Conservation (phyloP, 306 rosid genomes). For the Vigna reflexopilosa region DNA sequence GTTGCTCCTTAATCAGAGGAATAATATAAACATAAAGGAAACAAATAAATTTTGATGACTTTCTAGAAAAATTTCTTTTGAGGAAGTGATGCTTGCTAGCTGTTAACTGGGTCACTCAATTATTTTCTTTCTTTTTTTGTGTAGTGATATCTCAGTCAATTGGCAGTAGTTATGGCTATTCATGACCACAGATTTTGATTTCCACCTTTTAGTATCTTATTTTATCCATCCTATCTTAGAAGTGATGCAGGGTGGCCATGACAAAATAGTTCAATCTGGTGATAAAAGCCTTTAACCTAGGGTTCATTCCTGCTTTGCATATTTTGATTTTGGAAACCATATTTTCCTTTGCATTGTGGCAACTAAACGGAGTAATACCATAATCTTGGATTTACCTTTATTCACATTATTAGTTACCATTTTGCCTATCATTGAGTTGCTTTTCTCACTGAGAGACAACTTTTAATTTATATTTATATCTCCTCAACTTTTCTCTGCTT, state of each 20-base stretch:
- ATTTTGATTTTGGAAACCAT: background rate
- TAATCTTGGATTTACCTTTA: background rate
- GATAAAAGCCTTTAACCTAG: background rate
- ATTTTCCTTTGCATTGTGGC: background rate
- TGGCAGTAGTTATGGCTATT: background rate
- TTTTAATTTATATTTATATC: background rate
- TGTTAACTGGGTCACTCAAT: background rate
- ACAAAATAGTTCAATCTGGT: background rate
- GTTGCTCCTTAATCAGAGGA: no score
- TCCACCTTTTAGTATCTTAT: background rate
- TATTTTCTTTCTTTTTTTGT: background rate
- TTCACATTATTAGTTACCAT: background rate
- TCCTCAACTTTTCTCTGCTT: slow-evolving; percentile 8
- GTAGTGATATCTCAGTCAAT: no score
- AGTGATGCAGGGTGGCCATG: background rate
- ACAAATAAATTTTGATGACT: background rate
- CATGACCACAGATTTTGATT: background rate
- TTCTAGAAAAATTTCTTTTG: background rate
- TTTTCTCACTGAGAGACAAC: background rate
- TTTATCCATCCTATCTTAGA: background rate
- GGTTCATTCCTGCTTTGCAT: background rate
- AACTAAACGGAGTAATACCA: background rate
- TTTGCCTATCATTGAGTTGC: background rate
- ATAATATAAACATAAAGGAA: no score
- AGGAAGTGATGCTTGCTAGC: background rate